These are phyloP conservation scores for Otatea glauca DNA, from an alignment of 176 grass and related monocot species.

Conservation along the genomic window DNA sequence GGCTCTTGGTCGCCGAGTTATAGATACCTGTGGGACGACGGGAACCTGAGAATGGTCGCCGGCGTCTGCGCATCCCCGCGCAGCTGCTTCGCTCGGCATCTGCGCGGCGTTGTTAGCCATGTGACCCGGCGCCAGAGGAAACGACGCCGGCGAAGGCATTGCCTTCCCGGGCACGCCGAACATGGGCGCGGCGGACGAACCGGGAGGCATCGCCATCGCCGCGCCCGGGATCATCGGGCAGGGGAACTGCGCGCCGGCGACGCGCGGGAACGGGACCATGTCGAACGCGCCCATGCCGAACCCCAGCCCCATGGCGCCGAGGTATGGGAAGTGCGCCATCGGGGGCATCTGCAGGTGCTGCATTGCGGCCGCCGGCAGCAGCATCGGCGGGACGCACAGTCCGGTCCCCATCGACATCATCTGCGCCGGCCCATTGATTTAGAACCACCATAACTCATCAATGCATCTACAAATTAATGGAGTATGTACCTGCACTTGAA, in stretches of 20 bases:
- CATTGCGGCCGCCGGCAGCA: constrained; percentile 37
- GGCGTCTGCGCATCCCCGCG: not conserved
- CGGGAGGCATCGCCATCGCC: constrained; percentile 34
- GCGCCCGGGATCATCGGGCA: constrained; percentile 21
- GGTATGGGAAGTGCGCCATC: constrained; percentile 49
- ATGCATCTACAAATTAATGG: not conserved
- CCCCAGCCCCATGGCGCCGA: constrained; percentile 41
- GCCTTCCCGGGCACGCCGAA: constrained; percentile 9
- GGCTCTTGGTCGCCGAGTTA: not conserved
- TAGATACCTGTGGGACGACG: not conserved
- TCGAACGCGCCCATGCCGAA: constrained; percentile 45
- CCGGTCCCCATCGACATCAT: constrained; percentile 54
- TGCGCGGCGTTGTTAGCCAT: not conserved
- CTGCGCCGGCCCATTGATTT: not conserved
- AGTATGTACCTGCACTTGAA: constrained; percentile 51
- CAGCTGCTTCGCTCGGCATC: not conserved
- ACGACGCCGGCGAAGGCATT: not conserved
- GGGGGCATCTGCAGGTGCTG: constrained; percentile 42
- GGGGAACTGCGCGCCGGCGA: constrained; percentile 25
- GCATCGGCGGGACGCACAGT: constrained; percentile 44
- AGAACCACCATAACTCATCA: not conserved
- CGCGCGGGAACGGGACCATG: constrained; percentile 24
- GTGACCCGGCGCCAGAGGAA: not conserved
- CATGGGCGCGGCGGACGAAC: not conserved
- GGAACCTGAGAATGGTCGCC: not conserved